phyloP scores from a whole-genome alignment of 306 rosid genomes.

The Pachyrhizus erosus region DNA sequence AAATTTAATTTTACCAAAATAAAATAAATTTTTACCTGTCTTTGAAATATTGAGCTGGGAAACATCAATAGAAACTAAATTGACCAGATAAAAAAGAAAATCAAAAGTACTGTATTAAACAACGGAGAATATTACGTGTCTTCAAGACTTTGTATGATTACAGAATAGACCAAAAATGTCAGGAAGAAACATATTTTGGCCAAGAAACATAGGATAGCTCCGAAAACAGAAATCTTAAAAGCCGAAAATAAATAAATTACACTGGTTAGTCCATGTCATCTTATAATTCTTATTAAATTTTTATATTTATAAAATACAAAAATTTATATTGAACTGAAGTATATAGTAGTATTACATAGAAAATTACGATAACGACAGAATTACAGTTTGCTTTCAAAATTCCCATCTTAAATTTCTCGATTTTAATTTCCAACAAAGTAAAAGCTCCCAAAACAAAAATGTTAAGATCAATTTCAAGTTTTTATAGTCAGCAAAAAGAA shows the following conservation, averaged over 20 bases:
- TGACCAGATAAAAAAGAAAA: not conserved
- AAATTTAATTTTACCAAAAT: not conserved
- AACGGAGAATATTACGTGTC: not conserved
- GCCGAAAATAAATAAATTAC: not conserved
- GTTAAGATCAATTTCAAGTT: conserved; percentile 6
- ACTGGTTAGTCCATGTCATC: not conserved
- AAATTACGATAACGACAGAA: no score
- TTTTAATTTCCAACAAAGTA: no score
- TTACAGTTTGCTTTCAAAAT: no score
- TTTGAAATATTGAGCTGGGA: not conserved
- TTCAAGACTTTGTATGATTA: not conserved
- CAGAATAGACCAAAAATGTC: not conserved
- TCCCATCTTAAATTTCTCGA: not conserved
- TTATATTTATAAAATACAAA: not conserved
- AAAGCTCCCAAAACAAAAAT: conserved; percentile 6
- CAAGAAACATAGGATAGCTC: not conserved
- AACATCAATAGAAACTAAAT: not conserved
- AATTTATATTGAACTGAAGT: not conserved
- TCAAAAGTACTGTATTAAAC: not conserved
- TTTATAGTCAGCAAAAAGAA: conserved; percentile 26
- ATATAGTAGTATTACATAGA: no score
- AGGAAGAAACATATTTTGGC: not conserved
- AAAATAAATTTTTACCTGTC: not conserved
- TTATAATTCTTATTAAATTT: not conserved
- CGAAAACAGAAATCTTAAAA: not conserved